Base-by-base conservation (phyloP, 768 basidiomycete species). In the Russula lepida region DNA sequence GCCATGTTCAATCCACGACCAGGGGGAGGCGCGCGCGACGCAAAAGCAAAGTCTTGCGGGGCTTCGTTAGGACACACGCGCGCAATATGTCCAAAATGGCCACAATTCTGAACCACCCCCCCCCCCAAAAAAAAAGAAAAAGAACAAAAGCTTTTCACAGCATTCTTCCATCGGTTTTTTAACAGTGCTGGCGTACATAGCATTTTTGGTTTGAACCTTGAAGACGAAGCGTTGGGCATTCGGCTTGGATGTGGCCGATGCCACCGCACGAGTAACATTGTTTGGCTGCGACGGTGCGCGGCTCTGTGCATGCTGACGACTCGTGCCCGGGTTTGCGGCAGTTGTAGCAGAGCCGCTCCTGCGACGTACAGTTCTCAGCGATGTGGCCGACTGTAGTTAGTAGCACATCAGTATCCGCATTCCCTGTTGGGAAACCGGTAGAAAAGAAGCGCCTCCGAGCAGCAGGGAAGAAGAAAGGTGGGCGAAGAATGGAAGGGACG, bases 261-360 rank as follows among this genome's bases (percentile, higher is more conserved):
- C 92, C 94, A 27, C 92, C 90, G 69, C 92, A 97, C 41, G 87
- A 88, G 73, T 94, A 95, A 72, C 93, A 95, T 73, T 95, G 91
- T 74, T 92, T 94, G 32, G 88, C 84, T 53, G 88, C 81, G 48
- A 86, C 87, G 43, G 84, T 86, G 64, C 90, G 83, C 41, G 92
- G 92, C 66, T 84, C 84, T 43, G 91, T 88, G 72, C 93, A 95
- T 58, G 88, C 84, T 58, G 89, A 86, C 21, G 89, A 92, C 74
- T 95, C 92, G 68, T 95, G 93, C 43, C 93, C 93, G n/a, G 92
- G 88, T 71, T 93, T 89, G 66, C 90, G 85, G 73, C 93, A 95
- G 72, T 95, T 95, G 77, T 93, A 95, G 76, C 93, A 95, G 62
- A 95, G 82, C 68, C 91, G 84, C 72, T 89, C 84, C 69, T 89